Evolutionary conservation across 495 filamentous ascomycete genomes (phyloP).

Genomic region (Penicillium ucsense): DNA sequence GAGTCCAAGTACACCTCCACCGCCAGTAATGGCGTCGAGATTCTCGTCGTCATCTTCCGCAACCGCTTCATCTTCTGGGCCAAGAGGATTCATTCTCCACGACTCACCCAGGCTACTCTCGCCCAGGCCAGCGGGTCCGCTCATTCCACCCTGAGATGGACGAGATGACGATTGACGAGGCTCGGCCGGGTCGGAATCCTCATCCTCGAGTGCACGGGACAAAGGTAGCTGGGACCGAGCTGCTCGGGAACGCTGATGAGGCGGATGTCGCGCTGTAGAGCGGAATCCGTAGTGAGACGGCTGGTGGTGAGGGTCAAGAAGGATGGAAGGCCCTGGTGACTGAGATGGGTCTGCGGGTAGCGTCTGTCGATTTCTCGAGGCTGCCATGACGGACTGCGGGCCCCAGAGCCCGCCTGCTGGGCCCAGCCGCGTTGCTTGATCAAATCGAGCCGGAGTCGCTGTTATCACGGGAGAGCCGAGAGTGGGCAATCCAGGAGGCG

Average conservation of each 20-base stretch:
- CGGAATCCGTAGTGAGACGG: conserved; percentile 50
- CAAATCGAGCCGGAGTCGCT: conserved; percentile 35
- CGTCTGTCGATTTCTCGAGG: conserved; percentile 20
- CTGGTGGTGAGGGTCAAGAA: conserved; percentile 82
- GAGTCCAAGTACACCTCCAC: conserved; percentile 64
- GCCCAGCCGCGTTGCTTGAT: conserved; percentile 29
- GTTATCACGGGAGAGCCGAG: conserved; percentile 50
- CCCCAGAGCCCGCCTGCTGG: conserved; percentile 17
- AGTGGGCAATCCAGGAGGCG: conserved; percentile 68
- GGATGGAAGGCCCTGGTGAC: conserved; percentile 51
- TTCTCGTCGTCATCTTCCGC: conserved; percentile 42
- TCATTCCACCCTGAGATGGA: conserved; percentile 23
- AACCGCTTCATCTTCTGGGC: conserved; percentile 33
- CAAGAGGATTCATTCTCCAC: conserved; percentile 50
- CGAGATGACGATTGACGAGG: conserved; percentile 13
- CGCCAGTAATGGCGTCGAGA: conserved; percentile 37
- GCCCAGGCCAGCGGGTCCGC: conserved; percentile 35
- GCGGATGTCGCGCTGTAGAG: conserved; percentile 28
- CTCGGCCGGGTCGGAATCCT: conserved; percentile 23
- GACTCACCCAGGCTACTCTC: conserved; percentile 55
- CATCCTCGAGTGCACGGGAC: conserved; percentile 33
- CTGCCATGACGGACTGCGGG: conserved; percentile 21
- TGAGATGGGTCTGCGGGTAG: conserved; percentile 14
- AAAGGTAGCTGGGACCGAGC: conserved; percentile 26
- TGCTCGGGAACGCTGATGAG: conserved; percentile 44